A percentile compares a stretch with the other conserved stretches of the same genome.
These are phyloP conservation scores for Penicillium maclennaniae DNA, from an alignment of 495 filamentous ascomycete species.

Conservation along the genomic window DNA sequence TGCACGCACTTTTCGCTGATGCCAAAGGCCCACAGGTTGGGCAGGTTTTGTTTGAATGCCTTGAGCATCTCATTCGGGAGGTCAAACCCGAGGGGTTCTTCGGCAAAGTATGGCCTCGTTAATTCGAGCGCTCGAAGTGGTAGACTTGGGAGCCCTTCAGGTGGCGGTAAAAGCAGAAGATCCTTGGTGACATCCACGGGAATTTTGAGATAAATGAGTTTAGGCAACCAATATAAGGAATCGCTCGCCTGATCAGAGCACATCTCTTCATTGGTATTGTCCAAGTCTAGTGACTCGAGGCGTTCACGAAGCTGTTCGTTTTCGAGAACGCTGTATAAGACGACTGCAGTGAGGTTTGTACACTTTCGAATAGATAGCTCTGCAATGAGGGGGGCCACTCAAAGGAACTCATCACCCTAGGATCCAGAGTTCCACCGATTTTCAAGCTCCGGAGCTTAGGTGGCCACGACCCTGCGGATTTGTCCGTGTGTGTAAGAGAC, in stretches of 20 bases:
- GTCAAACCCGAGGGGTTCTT: neutral
- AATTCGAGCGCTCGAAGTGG: conserved; percentile 5
- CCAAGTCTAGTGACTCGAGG: neutral
- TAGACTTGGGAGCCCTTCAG: neutral
- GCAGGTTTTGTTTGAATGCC: neutral
- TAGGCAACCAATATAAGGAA: neutral
- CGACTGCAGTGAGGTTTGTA: conserved; percentile 13
- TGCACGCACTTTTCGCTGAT: neutral
- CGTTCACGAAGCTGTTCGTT: conserved; percentile 7
- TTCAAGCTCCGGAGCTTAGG: conserved; percentile 20
- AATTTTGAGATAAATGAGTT: conserved; percentile 2
- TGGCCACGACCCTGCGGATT: conserved; percentile 23
- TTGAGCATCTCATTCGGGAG: neutral
- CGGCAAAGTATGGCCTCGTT: neutral
- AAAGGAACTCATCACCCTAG: conserved; percentile 20
- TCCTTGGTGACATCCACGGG: conserved; percentile 1
- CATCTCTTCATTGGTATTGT: neutral
- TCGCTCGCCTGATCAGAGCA: neutral
- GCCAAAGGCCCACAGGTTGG: conserved; percentile 3
- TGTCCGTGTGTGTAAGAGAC: conserved; percentile 18
- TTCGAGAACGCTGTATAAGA: neutral
- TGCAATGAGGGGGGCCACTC: conserved; percentile 29
- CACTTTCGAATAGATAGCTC: conserved; percentile 27
- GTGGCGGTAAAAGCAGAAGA: neutral
- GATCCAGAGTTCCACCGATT: conserved; percentile 27